Conservation (phyloP, 305 asterid genomes). For the Fraxinus dipetala region DNA sequence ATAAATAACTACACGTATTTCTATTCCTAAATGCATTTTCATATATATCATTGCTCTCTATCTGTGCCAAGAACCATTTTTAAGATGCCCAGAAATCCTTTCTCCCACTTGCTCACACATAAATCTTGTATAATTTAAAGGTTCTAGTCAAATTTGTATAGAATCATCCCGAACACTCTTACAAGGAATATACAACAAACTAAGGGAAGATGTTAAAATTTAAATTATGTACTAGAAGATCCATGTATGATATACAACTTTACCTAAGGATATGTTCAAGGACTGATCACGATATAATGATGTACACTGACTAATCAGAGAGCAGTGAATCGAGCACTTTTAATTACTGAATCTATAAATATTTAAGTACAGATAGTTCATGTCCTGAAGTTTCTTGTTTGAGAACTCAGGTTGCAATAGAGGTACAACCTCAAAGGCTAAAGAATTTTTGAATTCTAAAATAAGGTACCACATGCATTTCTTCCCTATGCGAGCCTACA, state of each 20-base stretch:
- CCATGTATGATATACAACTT: neutral
- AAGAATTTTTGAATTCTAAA: neutral
- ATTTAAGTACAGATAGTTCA: neutral
- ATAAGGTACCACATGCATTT: neutral
- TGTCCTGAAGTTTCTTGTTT: neutral
- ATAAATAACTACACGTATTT: neutral
- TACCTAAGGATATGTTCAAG: neutral
- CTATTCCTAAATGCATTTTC: neutral
- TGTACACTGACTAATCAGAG: neutral
- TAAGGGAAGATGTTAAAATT: neutral
- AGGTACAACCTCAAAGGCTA: neutral
- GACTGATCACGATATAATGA: neutral
- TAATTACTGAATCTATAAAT: neutral
- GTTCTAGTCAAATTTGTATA: neutral
- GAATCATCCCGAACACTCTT: neutral
- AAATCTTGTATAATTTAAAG: neutral
- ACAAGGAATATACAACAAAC: neutral
- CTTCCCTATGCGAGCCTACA: neutral
- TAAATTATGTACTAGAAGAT: neutral
- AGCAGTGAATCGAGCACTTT: neutral
- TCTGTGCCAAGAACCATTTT: constrained; percentile 2
- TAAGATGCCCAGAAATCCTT: neutral
- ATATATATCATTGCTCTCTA: neutral
- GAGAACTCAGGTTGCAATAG: neutral
- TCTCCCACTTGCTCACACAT: constrained; percentile 3